Evolutionary conservation across 164 flowering plant species (phyloP), one percentile per base, ranked within the genome.

Genomic region (Annona cherimola): DNA sequence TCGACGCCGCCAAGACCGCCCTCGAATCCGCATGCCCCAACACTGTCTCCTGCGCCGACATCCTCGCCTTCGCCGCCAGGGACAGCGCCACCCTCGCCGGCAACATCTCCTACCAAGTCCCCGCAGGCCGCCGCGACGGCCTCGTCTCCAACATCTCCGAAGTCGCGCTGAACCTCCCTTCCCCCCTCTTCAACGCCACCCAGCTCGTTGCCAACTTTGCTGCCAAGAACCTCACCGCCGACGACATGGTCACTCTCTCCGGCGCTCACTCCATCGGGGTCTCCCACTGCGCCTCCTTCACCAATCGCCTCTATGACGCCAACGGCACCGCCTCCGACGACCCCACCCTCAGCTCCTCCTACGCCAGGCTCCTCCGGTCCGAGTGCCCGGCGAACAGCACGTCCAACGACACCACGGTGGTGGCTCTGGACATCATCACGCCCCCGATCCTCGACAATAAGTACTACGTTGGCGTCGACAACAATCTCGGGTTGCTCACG

Each of bases 241-340:
- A 67, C 43, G 75, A 73, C 39, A 66, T 73, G 75, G 75, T 73
- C 0, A 73, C 43, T 9, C 75, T 67, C 1, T 73, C 70, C 18
- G 75, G 75, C 50, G 75, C 75, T 0, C 75, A 73, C 45, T 66
- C 75, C 50, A 73, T 73, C 26, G 75, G 75, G 8, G 70, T 57
- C 35, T 66, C 75, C 18, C 55, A 66, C 16, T 73, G 75, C 42
- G 0, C 66, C 4, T 12, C 70, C 2, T 57, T 73, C 65, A 20
- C 55, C 44, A 4, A 14, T 19, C 62, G 70, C 9, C 75, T 73
- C 64, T 73, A 55, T 40, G 19, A 55, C 63, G 82, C 85, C 80
- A 83, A 40, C 45, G 16, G 4, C 45, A 57, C 64, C 39, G 14
- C 12, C 19, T 14, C 2, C 5, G 5, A 6, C 43, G 75, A 73